Conservation (phyloP, 2,329 filamentous ascomycete species). For the Claviceps maximensis region DNA sequence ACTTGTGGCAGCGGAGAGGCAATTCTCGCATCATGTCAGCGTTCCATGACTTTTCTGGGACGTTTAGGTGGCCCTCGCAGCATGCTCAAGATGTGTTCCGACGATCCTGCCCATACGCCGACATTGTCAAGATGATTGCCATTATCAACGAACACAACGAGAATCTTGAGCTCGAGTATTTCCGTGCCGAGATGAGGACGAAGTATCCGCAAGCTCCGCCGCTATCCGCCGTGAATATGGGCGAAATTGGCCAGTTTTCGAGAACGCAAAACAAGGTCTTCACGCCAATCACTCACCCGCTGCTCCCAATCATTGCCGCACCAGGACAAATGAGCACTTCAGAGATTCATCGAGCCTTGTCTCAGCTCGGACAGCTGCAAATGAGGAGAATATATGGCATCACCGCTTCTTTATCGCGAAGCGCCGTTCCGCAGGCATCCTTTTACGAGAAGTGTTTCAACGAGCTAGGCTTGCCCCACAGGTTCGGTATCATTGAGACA, state of each 20-base stretch:
- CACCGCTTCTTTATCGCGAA: constrained; percentile 51
- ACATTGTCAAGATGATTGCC: constrained; percentile 85
- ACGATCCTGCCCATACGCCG: constrained; percentile 59
- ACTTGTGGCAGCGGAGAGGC: constrained; percentile 55
- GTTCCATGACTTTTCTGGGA: constrained; percentile 78
- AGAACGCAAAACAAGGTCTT: constrained; percentile 76
- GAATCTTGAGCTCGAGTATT: constrained; percentile 84
- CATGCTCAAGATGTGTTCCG: constrained; percentile 60
- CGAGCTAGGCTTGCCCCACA: constrained; percentile 73
- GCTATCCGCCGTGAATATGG: constrained; percentile 78
- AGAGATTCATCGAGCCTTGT: constrained; percentile 69
- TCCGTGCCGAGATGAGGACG: constrained; percentile 61
- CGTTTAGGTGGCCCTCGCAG: constrained; percentile 67
- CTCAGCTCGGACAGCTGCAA: constrained; percentile 67
- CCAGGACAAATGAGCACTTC: constrained; percentile 76
- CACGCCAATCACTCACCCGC: constrained; percentile 74
- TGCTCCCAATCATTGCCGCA: constrained; percentile 71
- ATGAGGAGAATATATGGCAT: constrained; percentile 73
- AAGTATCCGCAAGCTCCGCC: constrained; percentile 58
- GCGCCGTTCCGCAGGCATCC: constrained; percentile 56
- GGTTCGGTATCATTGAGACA: constrained; percentile 62
- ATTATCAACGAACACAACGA: constrained; percentile 71
- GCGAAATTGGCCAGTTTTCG: constrained; percentile 71
- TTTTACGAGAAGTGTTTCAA: constrained; percentile 81
- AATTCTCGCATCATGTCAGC: constrained; percentile 83